Conservation (phyloP, 257 asterid genomes). For the Plantago major region DNA sequence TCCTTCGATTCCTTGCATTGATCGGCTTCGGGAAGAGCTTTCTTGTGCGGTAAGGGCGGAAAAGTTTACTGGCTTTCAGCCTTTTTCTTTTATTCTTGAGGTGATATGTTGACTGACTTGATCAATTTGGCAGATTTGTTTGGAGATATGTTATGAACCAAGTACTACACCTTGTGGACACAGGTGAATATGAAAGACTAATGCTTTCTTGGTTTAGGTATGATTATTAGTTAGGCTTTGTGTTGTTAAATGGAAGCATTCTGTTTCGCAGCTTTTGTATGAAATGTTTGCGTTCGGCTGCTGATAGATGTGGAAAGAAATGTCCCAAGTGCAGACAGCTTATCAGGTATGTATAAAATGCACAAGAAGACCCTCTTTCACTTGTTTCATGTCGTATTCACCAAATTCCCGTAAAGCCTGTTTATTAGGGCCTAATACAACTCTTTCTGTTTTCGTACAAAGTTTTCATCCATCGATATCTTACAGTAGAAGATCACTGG, state of each 20-base stretch:
- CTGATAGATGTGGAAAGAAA: slow-evolving; percentile 89
- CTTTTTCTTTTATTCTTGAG: neutral
- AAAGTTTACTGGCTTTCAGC: neutral
- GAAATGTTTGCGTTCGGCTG: slow-evolving; percentile 77
- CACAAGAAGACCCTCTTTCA: no score
- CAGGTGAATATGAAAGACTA: slow-evolving; percentile 43
- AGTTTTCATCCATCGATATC: no score
- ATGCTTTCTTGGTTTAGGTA: neutral
- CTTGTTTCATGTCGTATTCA: neutral
- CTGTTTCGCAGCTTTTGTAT: slow-evolving; percentile 64
- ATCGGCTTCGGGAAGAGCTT: slow-evolving; percentile 89
- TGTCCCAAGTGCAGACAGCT: slow-evolving; percentile 98
- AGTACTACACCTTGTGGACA: slow-evolving; percentile 98
- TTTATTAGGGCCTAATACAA: no score
- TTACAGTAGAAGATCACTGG: no score
- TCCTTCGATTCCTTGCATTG: slow-evolving; percentile 66
- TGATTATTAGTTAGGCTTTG: neutral
- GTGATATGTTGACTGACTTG: slow-evolving; percentile 5
- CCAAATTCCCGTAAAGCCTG: no score
- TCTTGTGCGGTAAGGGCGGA: slow-evolving; percentile 76
- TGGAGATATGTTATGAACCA: slow-evolving; percentile 94
- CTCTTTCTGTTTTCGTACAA: no score
- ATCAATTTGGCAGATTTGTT: slow-evolving; percentile 62
- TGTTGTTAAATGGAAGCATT: slow-evolving; percentile 4
- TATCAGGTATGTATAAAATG: slow-evolving; percentile 50